Evolutionary conservation across 192 early-diverging fungal genomes (phyloP), one percentile per base, ranked within the genome.

Genomic region (Chytriomyces confervae): DNA sequence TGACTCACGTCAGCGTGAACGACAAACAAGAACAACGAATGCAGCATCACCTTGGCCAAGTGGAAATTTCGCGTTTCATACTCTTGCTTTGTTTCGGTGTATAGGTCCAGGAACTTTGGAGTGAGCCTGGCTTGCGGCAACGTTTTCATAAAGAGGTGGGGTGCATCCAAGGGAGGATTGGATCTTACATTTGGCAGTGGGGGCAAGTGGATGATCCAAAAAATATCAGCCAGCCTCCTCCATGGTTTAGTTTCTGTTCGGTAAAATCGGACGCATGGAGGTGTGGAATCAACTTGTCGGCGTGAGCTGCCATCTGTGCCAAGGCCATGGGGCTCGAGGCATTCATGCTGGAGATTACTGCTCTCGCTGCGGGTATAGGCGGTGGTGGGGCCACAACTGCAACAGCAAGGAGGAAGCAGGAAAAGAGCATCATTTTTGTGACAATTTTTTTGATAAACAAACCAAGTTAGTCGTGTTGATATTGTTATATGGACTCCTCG

Each of bases 181-280:
- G 16, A 13, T 7, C 72, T 46, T 27, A 74, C 72, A 62, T 74
- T 27, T 74, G 72, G 20, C 72, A 74, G 43, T 74, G 72, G 24
- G 72, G 60, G 48, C 72, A 74, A 36, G 44, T 74, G 43, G 46
- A 27, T 6, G 60, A 62, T 7, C 72, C 72, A 61, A 74, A 61
- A 45, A 74, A 74, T 6, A 74, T 8, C 53, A 74, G 23, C 72
- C 72, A 74, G 27, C 63, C 72, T n/a, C 72, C 72, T 18, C 61
- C 61, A 13, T 16, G 16, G 20, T 23, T n/a, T 18, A 62, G 20
- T 27, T 8, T 74, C 7, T 74, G 53, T 24, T 74, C 48, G 16
- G 16, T 20, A 46, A 74, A 74, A 5, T 61, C 24, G 0, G 6
- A 36, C 60, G 53, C 16, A 2, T 27, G 16, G 16, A 74, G 29